Evolutionary conservation across 1,139 yeast species (phyloP).

Genomic region (Martiniozyma asiatica): DNA sequence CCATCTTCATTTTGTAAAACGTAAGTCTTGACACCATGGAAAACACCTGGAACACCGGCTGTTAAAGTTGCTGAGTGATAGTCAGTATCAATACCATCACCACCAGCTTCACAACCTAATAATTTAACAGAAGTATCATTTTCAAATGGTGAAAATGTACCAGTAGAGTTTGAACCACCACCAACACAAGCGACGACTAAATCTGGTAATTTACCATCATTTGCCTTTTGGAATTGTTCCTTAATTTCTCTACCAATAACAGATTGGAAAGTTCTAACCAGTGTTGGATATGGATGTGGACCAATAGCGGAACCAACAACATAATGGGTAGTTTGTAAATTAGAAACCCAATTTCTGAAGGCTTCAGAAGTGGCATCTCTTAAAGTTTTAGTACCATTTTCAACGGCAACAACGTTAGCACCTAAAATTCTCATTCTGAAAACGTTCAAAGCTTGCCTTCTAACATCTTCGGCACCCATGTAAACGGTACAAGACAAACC

Average conservation of each 20-base stretch:
- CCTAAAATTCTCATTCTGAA: slow-evolving; percentile 96
- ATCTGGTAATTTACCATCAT: slow-evolving; percentile 77
- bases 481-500: slow-evolving; percentile 92
- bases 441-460: slow-evolving; percentile 96
- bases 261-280: slow-evolving; percentile 96
- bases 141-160: slow-evolving; percentile 91
- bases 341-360: slow-evolving; percentile 88
- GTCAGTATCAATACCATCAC: slow-evolving; percentile 83
- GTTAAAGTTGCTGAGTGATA: slow-evolving; percentile 89
- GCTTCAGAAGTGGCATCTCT: slow-evolving; percentile 98
- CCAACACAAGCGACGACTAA: slow-evolving; percentile 98
- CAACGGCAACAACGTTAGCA: slow-evolving; percentile 87
- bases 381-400: slow-evolving; percentile 88
- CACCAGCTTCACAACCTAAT: slow-evolving; percentile 97
- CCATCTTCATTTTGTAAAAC: slow-evolving; percentile 88
- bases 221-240: slow-evolving; percentile 71
- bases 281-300: slow-evolving; percentile 97
- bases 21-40: slow-evolving; percentile 94
- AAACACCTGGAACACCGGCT: slow-evolving; percentile 90
- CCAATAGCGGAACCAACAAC: slow-evolving; percentile 98
- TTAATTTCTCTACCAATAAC: slow-evolving; percentile 93
- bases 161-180: slow-evolving; percentile 96
- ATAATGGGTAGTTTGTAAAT: slow-evolving; percentile 77
- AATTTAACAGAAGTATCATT: slow-evolving; percentile 64
- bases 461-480: slow-evolving; percentile 99